Base-by-base conservation (phyloP, 1,284 basidiomycete genomes). In the Thecaphora thlaspeos region DNA sequence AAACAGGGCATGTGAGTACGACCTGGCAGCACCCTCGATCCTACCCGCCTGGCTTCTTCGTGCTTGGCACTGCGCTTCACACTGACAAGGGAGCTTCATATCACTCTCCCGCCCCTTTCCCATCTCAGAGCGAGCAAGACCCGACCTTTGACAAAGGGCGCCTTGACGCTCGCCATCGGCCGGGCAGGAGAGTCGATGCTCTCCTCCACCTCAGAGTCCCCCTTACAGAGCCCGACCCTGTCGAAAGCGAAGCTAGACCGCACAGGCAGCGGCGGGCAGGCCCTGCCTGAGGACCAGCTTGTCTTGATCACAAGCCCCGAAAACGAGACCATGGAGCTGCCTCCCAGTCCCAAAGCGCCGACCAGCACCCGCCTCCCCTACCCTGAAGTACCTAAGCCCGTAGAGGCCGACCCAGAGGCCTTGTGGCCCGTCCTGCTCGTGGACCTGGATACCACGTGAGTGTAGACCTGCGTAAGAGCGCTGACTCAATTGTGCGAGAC, bases 1-100 rank as follows among this genome's bases (percentile, higher is more conserved):
- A 70, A 70, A 28, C 67, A 68, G 40, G 70, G 70, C n/a, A 59
- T 69, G 55, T 58, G 55, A 58, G 55, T 58, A 9, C 19, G 17
- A 7, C 15, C 37, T 38, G 4, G 17, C 4, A n/a, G 19, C 37
- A 15, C 37, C 19, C 5, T 38, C 19, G n/a, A n/a, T n/a, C n/a
- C n/a, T n/a, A n/a, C n/a, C n/a, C n/a, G n/a, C n/a, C n/a, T n/a
- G n/a, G n/a, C n/a, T n/a, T n/a, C n/a, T n/a, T n/a, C n/a, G n/a
- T n/a, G n/a, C n/a, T n/a, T n/a, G n/a, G n/a, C n/a, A n/a, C n/a
- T n/a, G n/a, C n/a, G n/a, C n/a, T n/a, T n/a, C n/a, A n/a, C n/a
- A n/a, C n/a, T n/a, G n/a, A n/a, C n/a, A n/a, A n/a, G n/a, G n/a
- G n/a, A n/a, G n/a, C n/a, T n/a, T n/a, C n/a, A n/a, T n/a, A n/a